Evolutionary conservation across 805 yeast genomes (phyloP).

Genomic region (Kodamaea jinghongensis): DNA sequence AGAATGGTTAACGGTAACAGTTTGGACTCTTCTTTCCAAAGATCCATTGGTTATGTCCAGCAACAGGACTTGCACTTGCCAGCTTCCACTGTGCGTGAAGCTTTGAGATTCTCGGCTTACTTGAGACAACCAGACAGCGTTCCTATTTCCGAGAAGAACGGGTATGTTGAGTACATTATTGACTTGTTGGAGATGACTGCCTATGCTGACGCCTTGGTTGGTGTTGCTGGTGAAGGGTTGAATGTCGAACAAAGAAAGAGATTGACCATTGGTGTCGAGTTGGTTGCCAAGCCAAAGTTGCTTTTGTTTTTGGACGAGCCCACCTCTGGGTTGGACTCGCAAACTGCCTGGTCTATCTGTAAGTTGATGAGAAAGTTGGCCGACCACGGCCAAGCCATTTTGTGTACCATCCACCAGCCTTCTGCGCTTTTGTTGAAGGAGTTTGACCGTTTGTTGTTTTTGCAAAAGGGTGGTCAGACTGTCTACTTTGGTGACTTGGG

Average conservation of each 20-base stretch:
- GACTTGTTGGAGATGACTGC: slow-evolving; percentile 23
- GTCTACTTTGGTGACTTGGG: slow-evolving; percentile 43
- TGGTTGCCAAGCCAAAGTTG: slow-evolving; percentile 39
- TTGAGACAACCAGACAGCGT: slow-evolving; percentile 26
- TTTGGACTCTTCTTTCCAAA: slow-evolving; percentile 27
- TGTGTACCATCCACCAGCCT: slow-evolving; percentile 77
- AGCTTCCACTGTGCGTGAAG: slow-evolving; percentile 31
- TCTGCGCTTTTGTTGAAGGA: slow-evolving; percentile 75
- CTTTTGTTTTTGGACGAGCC: slow-evolving; percentile 43
- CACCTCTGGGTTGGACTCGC: slow-evolving; percentile 44
- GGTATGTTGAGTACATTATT: slow-evolving; percentile 25
- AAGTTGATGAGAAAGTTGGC: slow-evolving; percentile 40
- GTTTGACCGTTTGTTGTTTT: slow-evolving; percentile 66
- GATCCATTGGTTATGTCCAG: slow-evolving; percentile 34
- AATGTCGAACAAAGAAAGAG: slow-evolving; percentile 42
- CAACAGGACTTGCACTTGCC: slow-evolving; percentile 34
- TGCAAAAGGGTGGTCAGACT: slow-evolving; percentile 51
- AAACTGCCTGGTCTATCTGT: slow-evolving; percentile 44
- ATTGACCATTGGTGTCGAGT: slow-evolving; percentile 41
- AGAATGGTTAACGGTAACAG: slow-evolving; percentile 37
- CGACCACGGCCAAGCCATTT: slow-evolving; percentile 40
- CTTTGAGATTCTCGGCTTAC: slow-evolving; percentile 25
- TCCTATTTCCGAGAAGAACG: slow-evolving; percentile 21
- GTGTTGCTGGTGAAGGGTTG: slow-evolving; percentile 36
- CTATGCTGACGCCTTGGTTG: slow-evolving; percentile 32